These are phyloP conservation scores for Hanseniaspora valbyensis DNA, from an alignment of 805 yeast genomes.

Conservation along the genomic window DNA sequence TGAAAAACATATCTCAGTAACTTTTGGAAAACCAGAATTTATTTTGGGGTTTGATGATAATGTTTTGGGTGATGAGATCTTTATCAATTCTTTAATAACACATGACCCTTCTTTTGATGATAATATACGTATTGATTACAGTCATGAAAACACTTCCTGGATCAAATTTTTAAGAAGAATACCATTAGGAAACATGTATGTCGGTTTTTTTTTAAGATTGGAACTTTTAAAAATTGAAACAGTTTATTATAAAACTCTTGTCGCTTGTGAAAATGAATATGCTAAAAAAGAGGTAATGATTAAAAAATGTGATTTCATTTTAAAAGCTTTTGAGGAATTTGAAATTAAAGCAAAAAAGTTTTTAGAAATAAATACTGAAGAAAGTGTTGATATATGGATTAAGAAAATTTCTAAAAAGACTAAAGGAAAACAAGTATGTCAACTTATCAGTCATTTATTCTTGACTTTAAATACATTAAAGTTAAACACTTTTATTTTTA, in stretches of 20 bases:
- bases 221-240: conserved; percentile 10
- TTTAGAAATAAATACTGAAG: background rate
- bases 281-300: background rate
- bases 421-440: background rate
- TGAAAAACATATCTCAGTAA: conserved; percentile 12
- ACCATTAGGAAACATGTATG: background rate
- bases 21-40: conserved; percentile 13
- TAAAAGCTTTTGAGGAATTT: conserved; percentile 7
- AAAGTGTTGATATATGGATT: conserved; percentile 1
- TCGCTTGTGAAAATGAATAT: conserved; percentile 10
- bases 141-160: conserved; percentile 10
- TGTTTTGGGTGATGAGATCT: background rate
- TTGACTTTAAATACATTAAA: conserved; percentile 6
- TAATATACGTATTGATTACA: background rate
- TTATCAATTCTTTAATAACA: background rate
- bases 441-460: background rate
- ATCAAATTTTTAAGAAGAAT: background rate
- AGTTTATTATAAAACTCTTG: conserved; percentile 6
- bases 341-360: conserved; percentile 2
- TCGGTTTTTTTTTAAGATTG: conserved; percentile 6
- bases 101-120: background rate
- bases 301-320: background rate
- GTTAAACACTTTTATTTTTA: background rate
- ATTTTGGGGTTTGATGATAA: conserved; percentile 9
- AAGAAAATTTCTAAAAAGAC: background rate